Percentiles rank a stretch among this genome's conserved stretches.
Conservation (phyloP, 2,329 filamentous ascomycete species). For the Alternaria tenuissima region DNA sequence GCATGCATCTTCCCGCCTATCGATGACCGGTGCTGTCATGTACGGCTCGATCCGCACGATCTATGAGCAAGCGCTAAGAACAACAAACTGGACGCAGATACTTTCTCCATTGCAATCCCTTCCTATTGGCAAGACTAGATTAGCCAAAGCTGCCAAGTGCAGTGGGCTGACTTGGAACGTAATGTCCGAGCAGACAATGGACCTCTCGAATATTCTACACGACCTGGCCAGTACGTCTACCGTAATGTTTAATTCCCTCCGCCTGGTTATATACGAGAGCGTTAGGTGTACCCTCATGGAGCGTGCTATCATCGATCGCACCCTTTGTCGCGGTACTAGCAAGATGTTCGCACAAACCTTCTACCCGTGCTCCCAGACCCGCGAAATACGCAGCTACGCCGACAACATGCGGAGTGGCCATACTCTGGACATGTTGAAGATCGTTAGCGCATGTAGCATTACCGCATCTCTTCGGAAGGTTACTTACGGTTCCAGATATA, state of each 20-base stretch:
- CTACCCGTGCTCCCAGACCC: slow-evolving; percentile 50
- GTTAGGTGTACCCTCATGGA: slow-evolving; percentile 57
- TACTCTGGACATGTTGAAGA: slow-evolving; percentile 48
- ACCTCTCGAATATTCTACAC: neutral
- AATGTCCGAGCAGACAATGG: neutral
- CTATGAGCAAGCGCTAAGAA: neutral
- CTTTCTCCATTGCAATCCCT: neutral
- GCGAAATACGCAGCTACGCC: slow-evolving; percentile 75
- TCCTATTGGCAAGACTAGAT: neutral
- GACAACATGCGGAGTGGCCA: slow-evolving; percentile 74
- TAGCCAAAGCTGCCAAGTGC: neutral
- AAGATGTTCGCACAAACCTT: slow-evolving; percentile 58
- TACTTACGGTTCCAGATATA: slow-evolving; percentile 62
- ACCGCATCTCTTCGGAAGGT: neutral
- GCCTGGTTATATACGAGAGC: slow-evolving; percentile 61
- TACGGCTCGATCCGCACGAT: slow-evolving; percentile 1
- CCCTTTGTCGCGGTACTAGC: slow-evolving; percentile 51
- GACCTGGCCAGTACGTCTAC: neutral
- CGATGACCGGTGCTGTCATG: neutral
- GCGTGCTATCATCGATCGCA: slow-evolving; percentile 41
- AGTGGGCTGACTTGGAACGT: neutral
- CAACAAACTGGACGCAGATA: neutral
- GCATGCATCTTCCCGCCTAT: neutral
- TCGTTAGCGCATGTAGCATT: neutral
- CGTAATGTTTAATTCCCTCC: neutral